A percentile compares a stretch with the other conserved stretches of the same genome.
phyloP scores from a whole-genome alignment of 2,329 filamentous ascomycete species.

The Xylariaceae sp. region DNA sequence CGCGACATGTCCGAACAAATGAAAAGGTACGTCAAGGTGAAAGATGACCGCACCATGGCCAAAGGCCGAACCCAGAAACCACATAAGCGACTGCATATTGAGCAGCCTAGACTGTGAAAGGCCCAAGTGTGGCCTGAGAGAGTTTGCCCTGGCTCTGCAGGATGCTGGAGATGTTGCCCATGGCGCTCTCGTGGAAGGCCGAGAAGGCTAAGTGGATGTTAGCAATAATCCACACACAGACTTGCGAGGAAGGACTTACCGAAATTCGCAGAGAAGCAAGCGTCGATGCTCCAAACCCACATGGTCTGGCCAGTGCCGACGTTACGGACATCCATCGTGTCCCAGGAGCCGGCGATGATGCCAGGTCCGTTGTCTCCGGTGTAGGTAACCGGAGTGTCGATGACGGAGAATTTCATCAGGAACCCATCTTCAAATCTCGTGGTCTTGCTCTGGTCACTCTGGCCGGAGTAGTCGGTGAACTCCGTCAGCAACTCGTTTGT shows the following conservation, averaged over 20 bases:
- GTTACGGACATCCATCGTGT: conserved; percentile 1
- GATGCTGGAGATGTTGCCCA: neutral
- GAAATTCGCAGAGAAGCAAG: neutral
- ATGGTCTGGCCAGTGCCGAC: neutral
- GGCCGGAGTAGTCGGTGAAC: conserved; percentile 1
- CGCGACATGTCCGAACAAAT: too few relatives aligned
- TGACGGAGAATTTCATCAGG: conserved; percentile 1
- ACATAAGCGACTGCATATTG: neutral
- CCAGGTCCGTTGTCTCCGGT: neutral
- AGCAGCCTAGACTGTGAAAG: neutral
- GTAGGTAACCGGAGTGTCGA: conserved; percentile 1
- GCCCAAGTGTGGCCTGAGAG: neutral
- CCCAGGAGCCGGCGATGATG: neutral
- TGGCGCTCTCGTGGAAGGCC: conserved; percentile 1
- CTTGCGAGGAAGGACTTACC: neutral
- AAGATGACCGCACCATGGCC: neutral
- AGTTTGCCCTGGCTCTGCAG: neutral
- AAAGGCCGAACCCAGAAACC: neutral
- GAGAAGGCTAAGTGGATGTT: neutral
- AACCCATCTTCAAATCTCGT: neutral
- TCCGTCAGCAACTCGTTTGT: neutral
- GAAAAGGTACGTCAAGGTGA: too few relatives aligned
- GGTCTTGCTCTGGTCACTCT: conserved; percentile 1
- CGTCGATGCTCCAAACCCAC: conserved; percentile 3
- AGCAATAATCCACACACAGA: neutral